phyloP scores from a whole-genome alignment of 352 stramenopile genomes.

The Globisporangium iwayamae region DNA sequence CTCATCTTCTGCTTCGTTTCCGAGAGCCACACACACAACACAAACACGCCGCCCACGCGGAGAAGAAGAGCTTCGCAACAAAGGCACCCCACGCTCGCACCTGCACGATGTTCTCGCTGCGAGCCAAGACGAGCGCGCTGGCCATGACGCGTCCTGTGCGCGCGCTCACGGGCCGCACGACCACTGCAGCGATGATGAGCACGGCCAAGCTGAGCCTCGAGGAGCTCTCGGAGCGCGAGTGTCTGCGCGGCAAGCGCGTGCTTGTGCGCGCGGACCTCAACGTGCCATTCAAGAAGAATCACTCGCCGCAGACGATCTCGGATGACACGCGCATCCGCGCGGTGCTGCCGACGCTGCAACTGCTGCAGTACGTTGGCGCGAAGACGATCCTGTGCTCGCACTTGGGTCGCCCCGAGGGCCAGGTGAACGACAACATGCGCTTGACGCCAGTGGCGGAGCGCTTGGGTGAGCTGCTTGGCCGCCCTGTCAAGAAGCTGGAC shows the following conservation, averaged over 20 bases:
- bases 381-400: conserved; percentile 96
- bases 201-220: conserved; percentile 71
- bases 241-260: conserved; percentile 94
- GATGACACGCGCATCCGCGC: conserved; percentile 96
- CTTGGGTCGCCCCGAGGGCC: conserved; percentile 95
- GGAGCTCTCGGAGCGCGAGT: conserved; percentile 52
- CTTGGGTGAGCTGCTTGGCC: conserved; percentile 91
- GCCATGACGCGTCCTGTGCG: conserved; percentile 1
- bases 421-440: conserved; percentile 66
- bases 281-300: conserved; percentile 94
- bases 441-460: conserved; percentile 92
- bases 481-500: conserved; percentile 89
- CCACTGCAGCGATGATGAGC: conserved; percentile 32
- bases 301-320: conserved; percentile 92
- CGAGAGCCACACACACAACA: conserved; percentile 8
- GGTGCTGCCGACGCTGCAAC: conserved; percentile 90
- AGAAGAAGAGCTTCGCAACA: neutral
- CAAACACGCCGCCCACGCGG: neutral
- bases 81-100: neutral
- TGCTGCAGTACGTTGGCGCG: conserved; percentile 93
- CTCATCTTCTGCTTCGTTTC: conserved; percentile 4
- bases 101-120: conserved; percentile 12
- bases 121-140: neutral
- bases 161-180: conserved; percentile 12
- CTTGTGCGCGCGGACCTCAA: conserved; percentile 99